A percentile compares a stretch with the other conserved stretches of the same genome.
Conservation (phyloP, 2,329 filamentous ascomycete species). For the Nakataea oryzae region DNA sequence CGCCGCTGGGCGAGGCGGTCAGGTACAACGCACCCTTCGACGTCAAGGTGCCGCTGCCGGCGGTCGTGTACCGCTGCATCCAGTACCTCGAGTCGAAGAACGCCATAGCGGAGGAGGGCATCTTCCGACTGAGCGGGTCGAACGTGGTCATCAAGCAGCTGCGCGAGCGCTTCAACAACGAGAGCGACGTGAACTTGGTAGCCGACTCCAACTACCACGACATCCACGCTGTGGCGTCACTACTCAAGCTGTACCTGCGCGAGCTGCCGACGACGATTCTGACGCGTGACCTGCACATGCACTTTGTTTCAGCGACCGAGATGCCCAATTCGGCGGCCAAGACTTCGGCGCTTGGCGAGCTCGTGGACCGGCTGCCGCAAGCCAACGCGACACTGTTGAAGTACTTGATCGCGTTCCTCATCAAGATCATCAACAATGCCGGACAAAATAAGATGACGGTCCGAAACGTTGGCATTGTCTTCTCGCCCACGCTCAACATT, state of each 20-base stretch:
- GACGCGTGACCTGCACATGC: conserved; percentile 79
- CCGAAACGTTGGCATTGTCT: conserved; percentile 94
- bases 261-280: conserved; percentile 87
- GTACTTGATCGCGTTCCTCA: conserved; percentile 78
- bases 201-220: conserved; percentile 81
- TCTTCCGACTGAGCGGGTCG: conserved; percentile 94
- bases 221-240: conserved; percentile 87
- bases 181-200: conserved; percentile 83
- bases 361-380: conserved; percentile 70
- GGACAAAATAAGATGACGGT: conserved; percentile 97
- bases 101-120: conserved; percentile 80
- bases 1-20: conserved; percentile 76
- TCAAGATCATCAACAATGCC: conserved; percentile 84
- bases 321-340: conserved; percentile 67
- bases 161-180: conserved; percentile 84
- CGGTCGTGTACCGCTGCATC: conserved; percentile 90
- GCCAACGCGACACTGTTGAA: conserved; percentile 74
- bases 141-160: conserved; percentile 88
- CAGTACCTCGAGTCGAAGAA: conserved; percentile 82
- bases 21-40: conserved; percentile 66
- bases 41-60: conserved; percentile 66
- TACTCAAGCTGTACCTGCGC: conserved; percentile 87
- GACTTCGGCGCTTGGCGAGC: conserved; percentile 60
- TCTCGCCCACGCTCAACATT: conserved; percentile 93
- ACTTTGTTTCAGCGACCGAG: conserved; percentile 80